Conservation (phyloP, 192 early-diverging fungal species). For the Coemansia sp. region DNA sequence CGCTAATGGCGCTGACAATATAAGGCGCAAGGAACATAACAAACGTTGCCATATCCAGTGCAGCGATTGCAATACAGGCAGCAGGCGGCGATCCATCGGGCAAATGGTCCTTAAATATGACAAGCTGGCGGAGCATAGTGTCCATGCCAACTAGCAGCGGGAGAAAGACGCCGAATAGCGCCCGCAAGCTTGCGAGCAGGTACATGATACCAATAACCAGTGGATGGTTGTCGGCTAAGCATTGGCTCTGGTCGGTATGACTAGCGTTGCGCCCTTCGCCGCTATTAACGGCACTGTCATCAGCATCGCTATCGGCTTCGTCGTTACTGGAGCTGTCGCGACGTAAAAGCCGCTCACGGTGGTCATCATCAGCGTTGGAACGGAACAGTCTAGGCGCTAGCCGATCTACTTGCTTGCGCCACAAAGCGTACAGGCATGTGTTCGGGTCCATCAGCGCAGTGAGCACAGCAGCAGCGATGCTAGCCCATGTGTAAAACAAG, state of each 20-base stretch:
- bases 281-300: not conserved
- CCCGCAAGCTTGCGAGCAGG: slow-evolving; percentile 19
- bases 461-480: slow-evolving; percentile 25
- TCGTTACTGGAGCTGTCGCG: slow-evolving; percentile 1
- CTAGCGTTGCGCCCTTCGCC: not conserved
- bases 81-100: slow-evolving; percentile 41
- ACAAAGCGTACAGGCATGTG: slow-evolving; percentile 20
- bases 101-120: slow-evolving; percentile 47
- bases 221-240: not conserved
- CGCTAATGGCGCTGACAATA: slow-evolving; percentile 23
- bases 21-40: slow-evolving; percentile 43
- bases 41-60: slow-evolving; percentile 40
- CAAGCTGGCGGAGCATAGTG: slow-evolving; percentile 43
- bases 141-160: slow-evolving; percentile 43
- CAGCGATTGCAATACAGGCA: slow-evolving; percentile 38
- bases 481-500: slow-evolving; percentile 36
- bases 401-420: slow-evolving; percentile 13
- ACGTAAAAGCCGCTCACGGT: slow-evolving; percentile 24
- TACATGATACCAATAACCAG: not conserved
- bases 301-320: not conserved
- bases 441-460: slow-evolving; percentile 37
- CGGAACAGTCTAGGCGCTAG: not conserved
- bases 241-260: not conserved
- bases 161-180: slow-evolving; percentile 23
- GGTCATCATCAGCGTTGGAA: not conserved